Conservation (phyloP, 2,329 filamentous ascomycete genomes). For the Alternaria sp. region DNA sequence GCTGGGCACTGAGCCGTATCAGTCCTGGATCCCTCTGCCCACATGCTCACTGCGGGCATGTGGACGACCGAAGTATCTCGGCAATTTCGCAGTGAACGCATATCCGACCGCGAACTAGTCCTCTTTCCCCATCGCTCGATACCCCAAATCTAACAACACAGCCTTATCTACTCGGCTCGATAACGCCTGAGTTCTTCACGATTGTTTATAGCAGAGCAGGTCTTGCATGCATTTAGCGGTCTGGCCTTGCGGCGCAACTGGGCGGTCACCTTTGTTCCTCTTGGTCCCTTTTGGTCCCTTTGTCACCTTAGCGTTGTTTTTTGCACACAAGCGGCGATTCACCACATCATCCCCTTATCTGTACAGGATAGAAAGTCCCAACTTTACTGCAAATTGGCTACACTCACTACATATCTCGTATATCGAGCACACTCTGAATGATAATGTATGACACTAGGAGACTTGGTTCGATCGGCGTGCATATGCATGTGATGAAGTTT, state of each 20-base stretch:
- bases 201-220: slow-evolving; percentile 4
- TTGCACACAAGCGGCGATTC: neutral
- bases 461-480: neutral
- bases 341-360: neutral
- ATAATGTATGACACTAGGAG: slow-evolving; percentile 10
- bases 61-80: slow-evolving; percentile 33
- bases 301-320: slow-evolving; percentile 2
- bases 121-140: neutral
- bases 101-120: neutral
- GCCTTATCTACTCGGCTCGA: neutral
- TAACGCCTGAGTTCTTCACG: neutral
- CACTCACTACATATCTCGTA: slow-evolving; percentile 6
- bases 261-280: neutral
- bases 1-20: slow-evolving; percentile 33
- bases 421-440: slow-evolving; percentile 6
- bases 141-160: neutral
- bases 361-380: neutral
- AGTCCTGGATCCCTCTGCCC: slow-evolving; percentile 34
- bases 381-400: slow-evolving; percentile 6
- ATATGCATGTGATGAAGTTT: neutral
- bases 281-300: neutral
- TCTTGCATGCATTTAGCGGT: slow-evolving; percentile 5
- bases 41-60: slow-evolving; percentile 13
- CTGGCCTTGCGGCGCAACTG: neutral
- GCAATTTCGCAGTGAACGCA: slow-evolving; percentile 22